Evolutionary conservation across 345 rosid genomes (phyloP).

Genomic region (Eucalyptus victrix): DNA sequence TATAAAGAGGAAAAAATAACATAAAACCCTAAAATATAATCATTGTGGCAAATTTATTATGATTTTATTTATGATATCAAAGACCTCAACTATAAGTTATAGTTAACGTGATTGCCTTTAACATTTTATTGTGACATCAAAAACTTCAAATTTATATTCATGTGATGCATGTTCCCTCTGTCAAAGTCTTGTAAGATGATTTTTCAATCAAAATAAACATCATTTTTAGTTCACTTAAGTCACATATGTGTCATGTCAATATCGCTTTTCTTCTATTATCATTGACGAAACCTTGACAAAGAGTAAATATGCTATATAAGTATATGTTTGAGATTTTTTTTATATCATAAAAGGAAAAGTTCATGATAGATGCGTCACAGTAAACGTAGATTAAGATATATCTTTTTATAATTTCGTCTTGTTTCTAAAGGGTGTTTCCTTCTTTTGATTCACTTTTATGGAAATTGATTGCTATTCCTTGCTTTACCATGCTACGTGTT

Average conservation of each 20-base stretch:
- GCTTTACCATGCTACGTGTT: neutral
- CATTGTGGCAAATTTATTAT: neutral
- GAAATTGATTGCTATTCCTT: neutral
- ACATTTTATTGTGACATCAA: neutral
- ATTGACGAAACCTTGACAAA: neutral
- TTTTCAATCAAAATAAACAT: neutral
- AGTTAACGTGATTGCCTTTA: neutral
- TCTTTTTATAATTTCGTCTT: neutral
- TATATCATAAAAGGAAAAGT: neutral
- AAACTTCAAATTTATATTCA: neutral
- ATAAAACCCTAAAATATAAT: neutral
- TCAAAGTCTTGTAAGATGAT: neutral
- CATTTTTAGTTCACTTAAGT: neutral
- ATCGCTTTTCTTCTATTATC: fast-evolving
- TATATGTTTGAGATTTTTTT: neutral
- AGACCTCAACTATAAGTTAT: too few relatives aligned
- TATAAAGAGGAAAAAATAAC: neutral
- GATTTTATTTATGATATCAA: too few relatives aligned
- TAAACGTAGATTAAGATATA: neutral
- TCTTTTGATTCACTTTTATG: neutral
- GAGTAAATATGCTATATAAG: neutral
- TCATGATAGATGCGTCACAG: fast-evolving
- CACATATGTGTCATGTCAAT: neutral
- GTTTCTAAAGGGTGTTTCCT: neutral
- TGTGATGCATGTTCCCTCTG: fast-evolving